Evolutionary conservation across 2,329 filamentous ascomycete genomes (phyloP), one percentile per base, ranked within the genome.

Genomic region (Pseudocercospora fijiensis): DNA sequence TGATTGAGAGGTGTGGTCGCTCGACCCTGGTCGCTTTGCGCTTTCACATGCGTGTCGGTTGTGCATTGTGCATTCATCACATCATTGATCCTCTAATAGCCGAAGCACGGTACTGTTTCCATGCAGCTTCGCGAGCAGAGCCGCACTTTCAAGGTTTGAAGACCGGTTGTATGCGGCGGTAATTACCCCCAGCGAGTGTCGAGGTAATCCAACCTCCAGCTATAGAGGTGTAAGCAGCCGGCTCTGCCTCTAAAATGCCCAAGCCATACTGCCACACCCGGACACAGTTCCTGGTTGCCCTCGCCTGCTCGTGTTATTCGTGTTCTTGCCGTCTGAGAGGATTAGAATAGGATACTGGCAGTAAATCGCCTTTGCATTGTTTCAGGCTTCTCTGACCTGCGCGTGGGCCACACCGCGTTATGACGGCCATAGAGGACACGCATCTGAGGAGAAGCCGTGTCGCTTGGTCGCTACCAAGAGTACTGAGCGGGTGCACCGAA

Each of bases 31-130:
- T 53, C n/a, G 41, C 9, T 47, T 9, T n/a, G n/a, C n/a, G n/a
- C 24, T 53, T 53, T 53, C 49, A 53, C 49, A 53, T 53, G 49
- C 49, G 16, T 53, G 6, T n/a, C 13, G 13, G 33, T 37, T 37
- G 33, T 33, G 30, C 30, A 13, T 33, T 33, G 30, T 33, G 30
- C 33, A 37, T 16, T n/a, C 49, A n/a, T n/a, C n/a, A n/a, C n/a
- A n/a, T n/a, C n/a, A 53, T 53, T 53, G 49, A 30, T 53, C 49
- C 49, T 53, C 49, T 16, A 20, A 53, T 52, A 53, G 49, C 49
- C 49, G 49, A 30, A n/a, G 28, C 49, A n/a, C 20, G 20, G 45
- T 22, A 22, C 1, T 10, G 11, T 49, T 13, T 9, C 24, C 26
- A 53, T 53, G 49, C 49, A 53, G 20, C 49, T 53, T 53, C 22